Evolutionary conservation across 495 filamentous ascomycete genomes (phyloP).

Genomic region (Aspergillus sclerotioniger): DNA sequence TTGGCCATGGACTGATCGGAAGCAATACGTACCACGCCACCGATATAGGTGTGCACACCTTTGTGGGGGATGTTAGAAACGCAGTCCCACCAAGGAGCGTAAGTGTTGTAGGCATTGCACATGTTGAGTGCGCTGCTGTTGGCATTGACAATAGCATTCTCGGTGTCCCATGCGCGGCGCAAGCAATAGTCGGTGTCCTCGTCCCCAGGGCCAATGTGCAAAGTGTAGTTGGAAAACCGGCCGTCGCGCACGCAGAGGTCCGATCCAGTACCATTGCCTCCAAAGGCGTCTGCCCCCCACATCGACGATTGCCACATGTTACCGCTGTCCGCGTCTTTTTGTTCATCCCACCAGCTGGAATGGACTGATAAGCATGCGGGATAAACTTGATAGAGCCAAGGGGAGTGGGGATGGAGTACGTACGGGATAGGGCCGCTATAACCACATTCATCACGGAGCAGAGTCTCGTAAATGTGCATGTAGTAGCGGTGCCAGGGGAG

Average conservation of each 20-base stretch:
- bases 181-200: conserved; percentile 19
- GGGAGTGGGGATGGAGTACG: neutral
- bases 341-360: conserved; percentile 12
- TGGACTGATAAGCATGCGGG: neutral
- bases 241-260: conserved; percentile 15
- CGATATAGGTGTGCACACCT: conserved; percentile 19
- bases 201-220: conserved; percentile 19
- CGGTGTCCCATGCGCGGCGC: conserved; percentile 12
- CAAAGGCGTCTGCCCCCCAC: conserved; percentile 19
- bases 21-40: conserved; percentile 15
- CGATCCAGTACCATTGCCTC: conserved; percentile 17
- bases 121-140: conserved; percentile 14
- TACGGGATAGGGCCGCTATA: conserved; percentile 45
- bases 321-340: conserved; percentile 17
- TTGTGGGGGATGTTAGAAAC: conserved; percentile 19
- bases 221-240: conserved; percentile 16
- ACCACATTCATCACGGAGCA: conserved; percentile 42
- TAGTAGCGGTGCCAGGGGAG: conserved; percentile 52
- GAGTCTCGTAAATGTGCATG: conserved; percentile 38
- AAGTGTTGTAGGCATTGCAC: conserved; percentile 18
- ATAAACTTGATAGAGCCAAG: neutral
- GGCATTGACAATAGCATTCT: conserved; percentile 12
- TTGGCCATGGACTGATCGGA: neutral
- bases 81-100: conserved; percentile 18
- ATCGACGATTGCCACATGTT: conserved; percentile 18